Evolutionary conservation across 2,329 filamentous ascomycete species (phyloP), one percentile per base, ranked within the genome.

Genomic region (Dactylellina cionopaga): DNA sequence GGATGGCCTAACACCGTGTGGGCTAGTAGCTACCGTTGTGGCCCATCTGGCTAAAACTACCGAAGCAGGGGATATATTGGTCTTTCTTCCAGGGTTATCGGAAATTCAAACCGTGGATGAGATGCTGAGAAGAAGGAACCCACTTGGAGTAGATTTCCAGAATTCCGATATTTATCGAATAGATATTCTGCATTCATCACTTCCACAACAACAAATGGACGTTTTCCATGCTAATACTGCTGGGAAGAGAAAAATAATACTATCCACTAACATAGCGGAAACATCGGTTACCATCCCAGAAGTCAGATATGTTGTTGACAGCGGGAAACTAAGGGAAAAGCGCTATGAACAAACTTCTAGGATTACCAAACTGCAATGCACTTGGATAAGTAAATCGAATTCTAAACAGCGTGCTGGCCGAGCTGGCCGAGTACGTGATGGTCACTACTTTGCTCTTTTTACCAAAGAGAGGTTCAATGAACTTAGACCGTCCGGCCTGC

Each of bases 251-350:
- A 83, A 83, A 72, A 80, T 85, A 29, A 83, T 85, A 31, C 77
- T 85, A 6, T 80, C 83, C 2, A 85, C 83, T 0, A 83, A 84
- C 60, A 83, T 85, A 64, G 83, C 83, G 5, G 84, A 85, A 75
- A 84, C 83, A 0, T 84, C 82, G 2, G 77, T 85, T 39, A 85
- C 84, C 4, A 81, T 85, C n/a, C 81, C 83, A 6, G 84, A 85
- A 69, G 83, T 85, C 17, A 80, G 80, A 59, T 82, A 81, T 75
- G 83, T 86, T 1, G 78, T 86, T 31, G 84, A 86, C 70, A 78
- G 79, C 13, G 84, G 84, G 17, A 79, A 79, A 44, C 62, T 76
- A 29, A 75, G 78, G 13, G 77, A 80, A 73, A 78, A 75, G 27
- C 51, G 83, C 33, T 84, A 83, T 73, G 80, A 83, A 64, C 80